A percentile compares a stretch with the other conserved stretches of the same genome.
phyloP scores from a whole-genome alignment of 2,329 filamentous ascomycete genomes.

The Nemania sp. region DNA sequence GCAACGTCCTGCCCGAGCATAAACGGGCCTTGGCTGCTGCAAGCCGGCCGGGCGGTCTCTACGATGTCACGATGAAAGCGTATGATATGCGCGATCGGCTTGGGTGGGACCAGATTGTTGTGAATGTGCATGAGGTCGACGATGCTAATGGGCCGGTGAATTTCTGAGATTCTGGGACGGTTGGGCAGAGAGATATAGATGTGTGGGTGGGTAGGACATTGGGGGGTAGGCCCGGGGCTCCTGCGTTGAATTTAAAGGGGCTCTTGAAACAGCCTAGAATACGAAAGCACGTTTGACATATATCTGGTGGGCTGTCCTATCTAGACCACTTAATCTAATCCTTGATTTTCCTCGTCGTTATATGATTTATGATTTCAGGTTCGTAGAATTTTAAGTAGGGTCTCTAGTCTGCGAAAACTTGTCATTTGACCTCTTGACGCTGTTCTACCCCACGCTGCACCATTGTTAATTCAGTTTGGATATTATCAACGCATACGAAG shows the following conservation, averaged over 20 bases:
- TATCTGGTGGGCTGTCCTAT: too few relatives aligned
- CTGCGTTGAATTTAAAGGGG: not conserved
- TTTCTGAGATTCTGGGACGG: constrained; percentile 17
- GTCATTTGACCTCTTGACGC: too few relatives aligned
- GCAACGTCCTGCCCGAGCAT: constrained; percentile 23
- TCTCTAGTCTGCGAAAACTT: too few relatives aligned
- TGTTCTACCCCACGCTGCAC: too few relatives aligned
- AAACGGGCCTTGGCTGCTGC: constrained; percentile 12
- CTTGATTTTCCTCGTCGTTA: too few relatives aligned
- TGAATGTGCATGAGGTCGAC: constrained; percentile 28
- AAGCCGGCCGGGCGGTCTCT: constrained; percentile 17
- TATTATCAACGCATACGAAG: too few relatives aligned
- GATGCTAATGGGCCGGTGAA: constrained; percentile 35
- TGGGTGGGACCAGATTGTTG: constrained; percentile 32
- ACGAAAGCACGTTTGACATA: too few relatives aligned
- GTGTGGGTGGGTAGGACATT: not conserved
- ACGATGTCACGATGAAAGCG: constrained; percentile 21
- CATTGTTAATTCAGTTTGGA: too few relatives aligned
- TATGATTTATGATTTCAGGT: too few relatives aligned
- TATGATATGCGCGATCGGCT: constrained; percentile 27
- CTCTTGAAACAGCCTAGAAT: not conserved
- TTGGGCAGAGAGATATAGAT: not conserved
- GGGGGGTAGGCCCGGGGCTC: too few relatives aligned
- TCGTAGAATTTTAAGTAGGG: too few relatives aligned
- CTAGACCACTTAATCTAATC: too few relatives aligned